Conservation (phyloP, 768 basidiomycete genomes). For the Termitomyces sp. region DNA sequence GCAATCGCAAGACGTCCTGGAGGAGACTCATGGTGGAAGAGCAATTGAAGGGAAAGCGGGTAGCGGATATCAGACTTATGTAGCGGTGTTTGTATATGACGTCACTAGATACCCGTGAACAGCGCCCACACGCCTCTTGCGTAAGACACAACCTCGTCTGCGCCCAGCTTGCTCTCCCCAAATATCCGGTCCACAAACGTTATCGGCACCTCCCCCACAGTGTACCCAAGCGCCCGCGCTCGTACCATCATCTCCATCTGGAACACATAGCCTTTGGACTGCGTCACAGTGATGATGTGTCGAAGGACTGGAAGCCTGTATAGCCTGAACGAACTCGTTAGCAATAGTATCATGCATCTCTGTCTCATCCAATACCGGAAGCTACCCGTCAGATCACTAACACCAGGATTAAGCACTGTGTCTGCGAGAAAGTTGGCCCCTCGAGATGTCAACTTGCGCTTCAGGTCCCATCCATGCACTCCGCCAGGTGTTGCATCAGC, state of each 20-base stretch:
- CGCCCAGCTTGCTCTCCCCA: slow-evolving; percentile 89
- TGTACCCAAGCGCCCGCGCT: slow-evolving; percentile 77
- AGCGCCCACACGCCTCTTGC: slow-evolving; percentile 80
- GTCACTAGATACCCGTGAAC: slow-evolving; percentile 61
- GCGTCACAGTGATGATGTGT: slow-evolving; percentile 78
- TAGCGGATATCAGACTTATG: neutral
- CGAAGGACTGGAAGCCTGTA: slow-evolving; percentile 73
- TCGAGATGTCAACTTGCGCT: slow-evolving; percentile 79
- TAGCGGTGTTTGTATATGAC: slow-evolving; percentile 11
- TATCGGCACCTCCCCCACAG: slow-evolving; percentile 87
- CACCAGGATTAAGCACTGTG: slow-evolving; percentile 77
- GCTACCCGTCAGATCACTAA: slow-evolving; percentile 87
- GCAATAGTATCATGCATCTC: neutral
- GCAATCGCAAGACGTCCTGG: slow-evolving; percentile 61
- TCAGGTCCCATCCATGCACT: slow-evolving; percentile 90
- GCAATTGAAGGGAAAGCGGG: neutral
- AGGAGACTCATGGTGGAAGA: slow-evolving; percentile 51
- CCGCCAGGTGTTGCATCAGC: slow-evolving; percentile 68
- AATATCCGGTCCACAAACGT: slow-evolving; percentile 94
- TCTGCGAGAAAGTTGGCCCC: slow-evolving; percentile 91
- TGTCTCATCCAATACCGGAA: slow-evolving; percentile 52
- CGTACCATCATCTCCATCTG: slow-evolving; percentile 99
- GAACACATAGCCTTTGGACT: slow-evolving; percentile 91
- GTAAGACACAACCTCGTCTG: slow-evolving; percentile 84
- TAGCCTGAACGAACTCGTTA: slow-evolving; percentile 37